Evolutionary conservation across 2,329 filamentous ascomycete genomes (phyloP).

Genomic region (Pseudopithomyces chartarum): DNA sequence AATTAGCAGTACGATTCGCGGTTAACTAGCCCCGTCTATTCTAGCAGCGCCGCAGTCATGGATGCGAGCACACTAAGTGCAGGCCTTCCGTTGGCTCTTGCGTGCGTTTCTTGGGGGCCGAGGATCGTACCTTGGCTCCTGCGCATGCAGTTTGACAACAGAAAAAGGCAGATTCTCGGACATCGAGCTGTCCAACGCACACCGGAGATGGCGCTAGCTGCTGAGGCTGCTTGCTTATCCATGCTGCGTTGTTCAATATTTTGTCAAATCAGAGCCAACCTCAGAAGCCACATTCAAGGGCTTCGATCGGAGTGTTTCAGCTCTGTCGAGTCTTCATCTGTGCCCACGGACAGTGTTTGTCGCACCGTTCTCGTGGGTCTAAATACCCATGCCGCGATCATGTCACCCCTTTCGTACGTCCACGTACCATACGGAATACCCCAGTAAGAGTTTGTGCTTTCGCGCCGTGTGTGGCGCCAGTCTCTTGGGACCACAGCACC

Average conservation of each 20-base stretch:
- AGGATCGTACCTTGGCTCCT: not conserved
- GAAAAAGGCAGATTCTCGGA: conserved; percentile 1
- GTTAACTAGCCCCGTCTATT: not conserved
- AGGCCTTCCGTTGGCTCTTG: not conserved
- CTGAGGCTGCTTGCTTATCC: not conserved
- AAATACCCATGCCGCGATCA: too few species aligned
- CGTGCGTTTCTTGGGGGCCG: not conserved
- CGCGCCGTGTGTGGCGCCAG: not conserved
- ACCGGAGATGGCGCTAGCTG: not conserved
- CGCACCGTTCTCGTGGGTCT: not conserved
- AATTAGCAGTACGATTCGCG: not conserved
- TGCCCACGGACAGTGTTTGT: not conserved
- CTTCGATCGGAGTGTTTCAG: conserved; percentile 2
- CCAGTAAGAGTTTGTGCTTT: not conserved
- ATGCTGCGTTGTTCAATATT: not conserved
- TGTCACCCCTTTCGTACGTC: not conserved
- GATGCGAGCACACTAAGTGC: not conserved
- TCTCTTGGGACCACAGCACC: not conserved
- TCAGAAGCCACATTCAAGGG: not conserved
- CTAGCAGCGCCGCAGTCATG: not conserved
- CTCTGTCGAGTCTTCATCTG: not conserved
- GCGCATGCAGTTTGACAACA: not conserved
- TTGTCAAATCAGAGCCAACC: not conserved
- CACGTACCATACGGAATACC: not conserved
- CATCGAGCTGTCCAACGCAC: not conserved